Base-by-base conservation (phyloP, 78 protist species). In the Capsaspora owczarzaki region DNA sequence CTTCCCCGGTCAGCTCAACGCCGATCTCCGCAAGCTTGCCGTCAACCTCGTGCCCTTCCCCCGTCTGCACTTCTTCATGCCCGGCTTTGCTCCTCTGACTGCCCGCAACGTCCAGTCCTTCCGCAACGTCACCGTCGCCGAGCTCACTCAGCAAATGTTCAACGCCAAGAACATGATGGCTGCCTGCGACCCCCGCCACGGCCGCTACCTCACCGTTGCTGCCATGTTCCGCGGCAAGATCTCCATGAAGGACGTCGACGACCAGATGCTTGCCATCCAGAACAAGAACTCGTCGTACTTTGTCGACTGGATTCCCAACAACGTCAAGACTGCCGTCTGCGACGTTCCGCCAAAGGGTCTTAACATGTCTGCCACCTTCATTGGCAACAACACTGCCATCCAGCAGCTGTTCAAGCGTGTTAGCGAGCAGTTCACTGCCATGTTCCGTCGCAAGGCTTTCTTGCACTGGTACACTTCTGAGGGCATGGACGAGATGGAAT, bases 21-120 rank as follows among this genome's bases (percentile, higher is more conserved):
- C 76, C 2, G 99, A 98, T 85, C 87, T 97, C 27, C 90, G 99
- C 79, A 96, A 96, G 92, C 86, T 98, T 27, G 98, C 97, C 76
- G 98, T 96, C 88, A 97, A 98, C 92, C 83, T 98, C 81, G 88
- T 98, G 40, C 99, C 99, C 81, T 98, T 96, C 97, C 99, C 99
- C 38, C 96, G 99, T 49, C 93, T 98, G 47, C 99, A 96, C 90
- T 98, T 98, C 94, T 95, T 96, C 94, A 77, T 97, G 89, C 89
- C 92, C 74, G 98, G 98, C 79, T 96, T 89, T 66, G 98, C 98
- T 25, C 99, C 98, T 71, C 85, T 97, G 38, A 93, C 96, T 38
- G 63, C 91, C 70, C 86, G 91, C 12, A 91, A 86, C 47, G 76
- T 94, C 76, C 79, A 78, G 74, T 80, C 76, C 71, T 96, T 94